Conservation (phyloP, 2,329 filamentous ascomycete genomes). For the Zasmidium cellare region DNA sequence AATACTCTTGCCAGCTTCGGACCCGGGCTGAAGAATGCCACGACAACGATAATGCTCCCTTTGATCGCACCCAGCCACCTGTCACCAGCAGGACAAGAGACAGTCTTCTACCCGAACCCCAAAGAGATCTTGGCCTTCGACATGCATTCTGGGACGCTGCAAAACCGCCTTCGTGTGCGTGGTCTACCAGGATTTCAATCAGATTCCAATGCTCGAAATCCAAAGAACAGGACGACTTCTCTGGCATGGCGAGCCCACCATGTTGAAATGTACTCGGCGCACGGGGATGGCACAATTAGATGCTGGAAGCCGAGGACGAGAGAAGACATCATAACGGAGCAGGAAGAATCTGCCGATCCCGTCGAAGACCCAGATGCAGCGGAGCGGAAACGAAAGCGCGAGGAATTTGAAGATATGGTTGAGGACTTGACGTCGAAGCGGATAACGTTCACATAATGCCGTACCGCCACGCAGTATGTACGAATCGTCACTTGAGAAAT, state of each 20-base stretch:
- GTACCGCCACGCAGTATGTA: too few relatives aligned
- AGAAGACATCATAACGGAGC: conserved; percentile 45
- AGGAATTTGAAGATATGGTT: conserved; percentile 78
- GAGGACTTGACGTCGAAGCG: conserved; percentile 71
- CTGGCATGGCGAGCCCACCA: conserved; percentile 73
- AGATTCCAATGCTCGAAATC: conserved; percentile 26
- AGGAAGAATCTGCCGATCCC: conserved; percentile 44
- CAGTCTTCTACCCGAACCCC: conserved; percentile 77
- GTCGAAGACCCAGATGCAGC: conserved; percentile 42
- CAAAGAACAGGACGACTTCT: conserved; percentile 64
- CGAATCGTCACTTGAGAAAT: too few relatives aligned
- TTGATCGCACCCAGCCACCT: conserved; percentile 61
- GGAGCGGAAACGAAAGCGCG: conserved; percentile 67
- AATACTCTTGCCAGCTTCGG: conserved; percentile 91
- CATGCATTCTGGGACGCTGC: conserved; percentile 71
- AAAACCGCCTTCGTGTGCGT: conserved; percentile 69
- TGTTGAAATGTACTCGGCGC: conserved; percentile 77
- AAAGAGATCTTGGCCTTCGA: conserved; percentile 76
- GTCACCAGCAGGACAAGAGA: conserved; percentile 58
- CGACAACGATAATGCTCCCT: conserved; percentile 42
- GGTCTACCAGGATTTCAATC: conserved; percentile 32
- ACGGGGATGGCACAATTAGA: conserved; percentile 80
- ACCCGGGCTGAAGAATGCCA: conserved; percentile 71
- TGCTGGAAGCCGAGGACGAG: conserved; percentile 69
- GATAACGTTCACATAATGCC: conserved; percentile 53